Base-by-base conservation (phyloP, 2,329 filamentous ascomycete species). In the Penicillium freii region DNA sequence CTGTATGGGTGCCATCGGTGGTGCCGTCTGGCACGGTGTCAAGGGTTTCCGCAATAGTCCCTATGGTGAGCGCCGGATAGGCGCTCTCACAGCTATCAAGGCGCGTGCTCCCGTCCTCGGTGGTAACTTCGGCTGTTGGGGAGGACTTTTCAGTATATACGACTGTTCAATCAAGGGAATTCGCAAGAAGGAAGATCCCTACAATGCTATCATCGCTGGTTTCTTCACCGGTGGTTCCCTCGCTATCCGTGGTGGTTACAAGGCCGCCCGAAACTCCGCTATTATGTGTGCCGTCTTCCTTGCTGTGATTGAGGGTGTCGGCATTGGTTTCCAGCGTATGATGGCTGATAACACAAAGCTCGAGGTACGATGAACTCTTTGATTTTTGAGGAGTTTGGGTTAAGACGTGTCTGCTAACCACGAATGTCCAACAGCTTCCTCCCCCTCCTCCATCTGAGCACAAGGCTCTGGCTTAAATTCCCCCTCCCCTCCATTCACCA, bases 61-160 rank as follows among this genome's bases (percentile, higher is more conserved):
- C 40, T 91, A 96, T 75, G 94, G 94, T 74, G 94, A 99, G 82
- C 86, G 94, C 74, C 85, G 93, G 76, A 93, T 97, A 82, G 94
- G 94, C 74, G 91, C 94, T 66, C 84, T 99, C 78, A 97, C 93
- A 69, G 94, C 94, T 58, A 92, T 99, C 79, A 99, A 99, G 83
- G 92, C 94, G 73, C 89, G 94, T 73, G 94, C 94, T 42, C 94
- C 94, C 2, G 93, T 97, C 31, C 84, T 97, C 48, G 94, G 94
- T 71, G 94, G 94, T 71, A 99, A 99, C 82, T 99, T 97, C 70
- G 93, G 93, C 70, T 91, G 96, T 56, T 97, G 94, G 93, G 93
- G 94, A 73, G 94, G 94, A 66, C 81, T 97, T 56, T 97, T 97
- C 82, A 91, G 87, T 69, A 95, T 91, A 60, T 97, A 93, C 71